Evolutionary conservation across 140 eudicot genomes (phyloP).

Genomic region (Bidens hawaiensis): DNA sequence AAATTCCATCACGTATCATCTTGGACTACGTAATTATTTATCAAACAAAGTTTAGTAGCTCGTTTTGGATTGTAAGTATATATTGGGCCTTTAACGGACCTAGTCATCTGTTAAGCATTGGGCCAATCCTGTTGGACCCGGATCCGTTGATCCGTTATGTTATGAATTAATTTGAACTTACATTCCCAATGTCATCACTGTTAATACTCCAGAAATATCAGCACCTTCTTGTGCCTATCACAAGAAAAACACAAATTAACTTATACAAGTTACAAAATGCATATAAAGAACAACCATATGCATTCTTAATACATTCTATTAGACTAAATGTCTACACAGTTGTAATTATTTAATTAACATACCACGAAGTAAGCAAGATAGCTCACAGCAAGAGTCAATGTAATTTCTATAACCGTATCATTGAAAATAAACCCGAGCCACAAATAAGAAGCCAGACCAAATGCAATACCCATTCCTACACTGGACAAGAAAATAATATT

Average conservation of each 20-base stretch:
- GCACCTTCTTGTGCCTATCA: constrained; percentile 83
- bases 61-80: too few species aligned
- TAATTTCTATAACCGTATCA: constrained; percentile 87
- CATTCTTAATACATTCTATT: neutral
- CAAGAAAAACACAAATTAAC: constrained; percentile 15
- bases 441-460: constrained; percentile 79
- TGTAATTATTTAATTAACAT: constrained; percentile 23
- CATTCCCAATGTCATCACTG: constrained; percentile 98
- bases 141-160: too few species aligned
- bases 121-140: too few species aligned
- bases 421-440: constrained; percentile 97
- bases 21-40: too few species aligned
- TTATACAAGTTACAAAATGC: neutral
- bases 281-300: neutral
- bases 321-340: neutral
- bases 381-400: constrained; percentile 92
- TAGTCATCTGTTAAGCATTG: too few species aligned
- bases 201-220: constrained; percentile 88
- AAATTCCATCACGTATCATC: too few species aligned
- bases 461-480: constrained; percentile 86
- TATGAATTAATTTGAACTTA: constrained; percentile 56
- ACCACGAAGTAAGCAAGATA: constrained; percentile 86
- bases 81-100: too few species aligned
- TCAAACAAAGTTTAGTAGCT: too few species aligned
- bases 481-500: constrained; percentile 39